Percentiles rank a stretch among this genome's conserved stretches.
These are phyloP conservation scores for Daedalea quercina DNA, from an alignment of 768 basidiomycete species.

Conservation along the genomic window DNA sequence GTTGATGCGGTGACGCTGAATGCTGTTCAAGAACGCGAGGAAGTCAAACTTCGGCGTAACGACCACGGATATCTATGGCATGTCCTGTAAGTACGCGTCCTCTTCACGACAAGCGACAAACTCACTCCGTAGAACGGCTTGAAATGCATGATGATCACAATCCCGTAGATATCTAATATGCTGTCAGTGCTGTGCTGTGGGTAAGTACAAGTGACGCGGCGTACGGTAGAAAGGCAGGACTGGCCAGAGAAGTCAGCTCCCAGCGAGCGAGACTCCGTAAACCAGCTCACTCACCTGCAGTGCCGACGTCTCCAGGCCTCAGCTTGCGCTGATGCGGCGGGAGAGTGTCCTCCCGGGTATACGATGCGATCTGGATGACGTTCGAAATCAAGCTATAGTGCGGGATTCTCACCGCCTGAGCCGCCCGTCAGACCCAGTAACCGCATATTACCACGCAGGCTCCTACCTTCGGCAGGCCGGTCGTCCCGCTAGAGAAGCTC, in stretches of 20 bases:
- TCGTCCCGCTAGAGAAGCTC: constrained; percentile 73
- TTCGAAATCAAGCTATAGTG: constrained; percentile 31
- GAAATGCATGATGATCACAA: constrained; percentile 23
- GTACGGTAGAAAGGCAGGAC: constrained; percentile 25
- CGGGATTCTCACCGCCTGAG: constrained; percentile 38
- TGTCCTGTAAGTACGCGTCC: constrained; percentile 1
- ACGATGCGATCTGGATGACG: constrained; percentile 30
- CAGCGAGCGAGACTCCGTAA: background rate
- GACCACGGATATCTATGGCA: constrained; percentile 15
- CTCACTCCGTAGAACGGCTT: constrained; percentile 22
- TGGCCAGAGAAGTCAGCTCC: background rate
- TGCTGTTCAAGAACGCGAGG: constrained; percentile 25
- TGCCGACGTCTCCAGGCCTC: constrained; percentile 52
- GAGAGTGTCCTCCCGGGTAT: constrained; percentile 31
- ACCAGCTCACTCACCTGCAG: constrained; percentile 51
- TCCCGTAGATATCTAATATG: constrained; percentile 38
- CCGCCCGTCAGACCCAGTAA: constrained; percentile 40
- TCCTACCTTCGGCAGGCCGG: constrained; percentile 65
- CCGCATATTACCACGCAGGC: background rate
- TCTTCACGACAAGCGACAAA: no score
- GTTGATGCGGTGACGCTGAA: constrained; percentile 27
- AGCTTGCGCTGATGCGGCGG: constrained; percentile 42
- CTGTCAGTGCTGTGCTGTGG: background rate
- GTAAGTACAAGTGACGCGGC: background rate
- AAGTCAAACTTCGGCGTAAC: constrained; percentile 29